Evolutionary conservation across 495 filamentous ascomycete genomes (phyloP).

Genomic region (Astrothelium subdiscretum): DNA sequence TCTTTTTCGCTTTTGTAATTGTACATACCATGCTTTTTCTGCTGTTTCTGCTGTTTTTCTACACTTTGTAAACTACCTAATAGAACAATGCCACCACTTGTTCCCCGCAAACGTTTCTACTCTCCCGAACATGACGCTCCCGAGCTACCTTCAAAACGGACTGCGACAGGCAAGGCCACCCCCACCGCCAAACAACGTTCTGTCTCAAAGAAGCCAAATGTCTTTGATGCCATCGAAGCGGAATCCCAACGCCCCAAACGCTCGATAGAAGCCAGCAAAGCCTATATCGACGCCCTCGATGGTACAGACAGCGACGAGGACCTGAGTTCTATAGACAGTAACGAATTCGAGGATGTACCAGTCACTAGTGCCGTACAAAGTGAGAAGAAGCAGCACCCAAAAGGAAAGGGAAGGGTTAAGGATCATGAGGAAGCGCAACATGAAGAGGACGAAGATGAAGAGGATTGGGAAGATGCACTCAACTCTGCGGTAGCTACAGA

Average conservation of each 20-base stretch:
- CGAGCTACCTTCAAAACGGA: conserved; percentile 14
- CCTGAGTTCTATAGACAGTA: conserved; percentile 49
- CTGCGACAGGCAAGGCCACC: conserved; percentile 4
- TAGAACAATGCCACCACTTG: conserved; percentile 21
- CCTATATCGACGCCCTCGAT: conserved; percentile 39
- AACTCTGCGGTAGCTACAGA: conserved; percentile 30
- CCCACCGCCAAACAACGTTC: conserved; percentile 10
- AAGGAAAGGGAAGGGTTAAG: conserved; percentile 17
- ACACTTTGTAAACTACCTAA: too few species aligned
- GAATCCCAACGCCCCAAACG: not conserved
- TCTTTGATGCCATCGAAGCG: conserved; percentile 59
- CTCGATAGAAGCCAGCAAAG: conserved; percentile 6
- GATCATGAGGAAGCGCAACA: conserved; percentile 24
- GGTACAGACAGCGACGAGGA: conserved; percentile 36
- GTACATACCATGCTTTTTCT: not conserved
- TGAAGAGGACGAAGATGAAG: conserved; percentile 54
- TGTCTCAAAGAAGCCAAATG: conserved; percentile 28
- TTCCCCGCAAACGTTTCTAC: conserved; percentile 24
- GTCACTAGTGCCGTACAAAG: not conserved
- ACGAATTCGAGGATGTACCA: conserved; percentile 54
- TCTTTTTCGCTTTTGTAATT: not conserved
- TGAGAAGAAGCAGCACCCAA: conserved; percentile 1
- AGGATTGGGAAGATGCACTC: conserved; percentile 84
- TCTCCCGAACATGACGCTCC: conserved; percentile 14
- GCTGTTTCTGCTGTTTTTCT: too few species aligned